Evolutionary conservation across 1,284 basidiomycete genomes (phyloP).

Genomic region (Volvariella surrecta): DNA sequence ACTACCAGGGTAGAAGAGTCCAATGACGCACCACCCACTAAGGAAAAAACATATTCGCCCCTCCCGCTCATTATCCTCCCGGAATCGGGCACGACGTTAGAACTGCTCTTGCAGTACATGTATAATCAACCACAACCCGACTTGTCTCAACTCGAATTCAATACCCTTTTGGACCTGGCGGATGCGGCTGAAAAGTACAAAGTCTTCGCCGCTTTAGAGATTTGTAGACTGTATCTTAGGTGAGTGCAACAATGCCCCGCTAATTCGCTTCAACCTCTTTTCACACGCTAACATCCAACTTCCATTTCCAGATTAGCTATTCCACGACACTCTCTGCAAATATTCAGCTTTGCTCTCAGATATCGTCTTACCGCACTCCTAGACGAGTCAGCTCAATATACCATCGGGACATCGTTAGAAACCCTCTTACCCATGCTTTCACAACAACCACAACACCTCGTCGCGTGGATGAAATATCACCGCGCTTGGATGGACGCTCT

Average conservation of each 20-base stretch:
- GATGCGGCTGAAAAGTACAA: slow-evolving; percentile 14
- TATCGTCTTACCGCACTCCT: background rate
- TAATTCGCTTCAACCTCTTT: background rate
- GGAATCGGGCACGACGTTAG: slow-evolving; percentile 7
- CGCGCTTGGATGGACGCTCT: background rate
- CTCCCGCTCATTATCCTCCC: slow-evolving; percentile 5
- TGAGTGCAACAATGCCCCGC: slow-evolving; percentile 3
- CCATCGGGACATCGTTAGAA: background rate
- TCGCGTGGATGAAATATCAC: slow-evolving; percentile 1
- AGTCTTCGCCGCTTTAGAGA: slow-evolving; percentile 11
- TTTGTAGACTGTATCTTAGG: slow-evolving; percentile 9
- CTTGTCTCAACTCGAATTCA: slow-evolving; percentile 9
- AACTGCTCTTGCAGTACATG: slow-evolving; percentile 11
- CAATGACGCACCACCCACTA: too few species aligned
- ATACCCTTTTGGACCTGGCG: slow-evolving; percentile 7
- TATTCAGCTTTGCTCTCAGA: background rate
- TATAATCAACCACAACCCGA: slow-evolving; percentile 11
- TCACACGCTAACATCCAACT: too few species aligned
- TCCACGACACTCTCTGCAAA: background rate
- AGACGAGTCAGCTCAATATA: background rate
- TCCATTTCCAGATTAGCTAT: background rate
- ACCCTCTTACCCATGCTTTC: background rate
- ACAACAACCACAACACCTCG: background rate
- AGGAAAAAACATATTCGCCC: background rate
- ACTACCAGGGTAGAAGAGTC: background rate